Evolutionary conservation across 139 green algal species (phyloP).

Genomic region (Chlamydomonas incerta): DNA sequence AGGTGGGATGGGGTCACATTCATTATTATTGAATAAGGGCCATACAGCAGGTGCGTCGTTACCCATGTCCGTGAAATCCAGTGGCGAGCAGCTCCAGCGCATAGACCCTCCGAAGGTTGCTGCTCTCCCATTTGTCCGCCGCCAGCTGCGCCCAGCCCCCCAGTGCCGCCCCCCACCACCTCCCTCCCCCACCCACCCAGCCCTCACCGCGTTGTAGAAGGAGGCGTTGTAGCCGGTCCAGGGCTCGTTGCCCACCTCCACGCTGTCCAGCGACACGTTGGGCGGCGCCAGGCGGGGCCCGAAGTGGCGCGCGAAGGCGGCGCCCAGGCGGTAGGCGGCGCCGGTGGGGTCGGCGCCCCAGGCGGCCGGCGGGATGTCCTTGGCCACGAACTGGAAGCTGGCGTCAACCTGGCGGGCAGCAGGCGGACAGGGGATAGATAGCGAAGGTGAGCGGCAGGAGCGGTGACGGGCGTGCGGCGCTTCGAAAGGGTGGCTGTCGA

Average conservation of each 20-base stretch:
- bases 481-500: too few species aligned
- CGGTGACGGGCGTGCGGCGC: too few species aligned
- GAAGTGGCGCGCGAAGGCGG: conserved; percentile 43
- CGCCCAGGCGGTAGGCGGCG: conserved; percentile 42
- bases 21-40: too few species aligned
- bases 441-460: background rate
- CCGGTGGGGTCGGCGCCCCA: conserved; percentile 38
- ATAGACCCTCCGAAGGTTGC: too few species aligned
- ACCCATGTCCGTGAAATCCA: too few species aligned
- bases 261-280: conserved; percentile 35
- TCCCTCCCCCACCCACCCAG: background rate
- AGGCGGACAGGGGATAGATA: background rate
- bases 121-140: too few species aligned
- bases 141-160: too few species aligned
- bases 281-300: conserved; percentile 25
- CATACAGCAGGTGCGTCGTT: too few species aligned
- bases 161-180: too few species aligned
- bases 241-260: conserved; percentile 54
- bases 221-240: conserved; percentile 41
- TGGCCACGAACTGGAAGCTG: conserved; percentile 37
- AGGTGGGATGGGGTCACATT: too few species aligned
- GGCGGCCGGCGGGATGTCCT: conserved; percentile 6
- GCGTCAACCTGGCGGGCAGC: conserved; percentile 14
- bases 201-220: conserved; percentile 32
- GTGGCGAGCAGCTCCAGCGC: too few species aligned